phyloP scores from a whole-genome alignment of 1,284 basidiomycete species.

The Fomitopsis schrenkii region DNA sequence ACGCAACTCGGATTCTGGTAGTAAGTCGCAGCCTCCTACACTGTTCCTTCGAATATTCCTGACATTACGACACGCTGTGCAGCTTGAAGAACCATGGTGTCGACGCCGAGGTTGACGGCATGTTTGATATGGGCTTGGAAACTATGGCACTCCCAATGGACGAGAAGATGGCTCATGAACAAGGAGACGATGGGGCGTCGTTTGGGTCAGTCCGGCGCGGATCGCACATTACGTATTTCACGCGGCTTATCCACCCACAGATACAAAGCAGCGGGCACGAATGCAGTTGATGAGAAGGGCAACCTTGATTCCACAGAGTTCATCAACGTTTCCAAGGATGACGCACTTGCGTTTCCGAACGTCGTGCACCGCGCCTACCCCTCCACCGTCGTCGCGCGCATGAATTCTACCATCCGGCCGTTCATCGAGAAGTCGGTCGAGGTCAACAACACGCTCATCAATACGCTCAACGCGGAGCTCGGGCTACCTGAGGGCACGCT shows the following conservation, averaged over 20 bases:
- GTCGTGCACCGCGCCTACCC: slow-evolving; percentile 50
- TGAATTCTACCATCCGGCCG: slow-evolving; percentile 43
- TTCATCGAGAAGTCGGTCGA: slow-evolving; percentile 53
- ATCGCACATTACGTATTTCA: background rate
- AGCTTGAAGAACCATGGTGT: slow-evolving; percentile 59
- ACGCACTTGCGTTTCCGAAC: background rate
- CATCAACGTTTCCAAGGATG: slow-evolving; percentile 57
- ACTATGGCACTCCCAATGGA: slow-evolving; percentile 54
- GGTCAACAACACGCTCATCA: slow-evolving; percentile 47
- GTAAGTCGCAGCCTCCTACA: slow-evolving; percentile 15
- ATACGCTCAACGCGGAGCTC: slow-evolving; percentile 49
- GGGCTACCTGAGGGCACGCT: slow-evolving; percentile 35
- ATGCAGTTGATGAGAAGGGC: slow-evolving; percentile 55
- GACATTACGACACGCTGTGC: background rate
- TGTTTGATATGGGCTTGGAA: slow-evolving; percentile 55
- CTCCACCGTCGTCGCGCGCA: slow-evolving; percentile 39
- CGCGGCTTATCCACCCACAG: slow-evolving; percentile 25
- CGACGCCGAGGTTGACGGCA: slow-evolving; percentile 40
- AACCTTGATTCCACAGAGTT: slow-evolving; percentile 51
- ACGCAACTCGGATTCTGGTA: slow-evolving; percentile 33
- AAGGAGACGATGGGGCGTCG: slow-evolving; percentile 54
- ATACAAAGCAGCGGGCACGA: slow-evolving; percentile 58
- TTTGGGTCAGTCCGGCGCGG: slow-evolving; percentile 40
- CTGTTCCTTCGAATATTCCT: background rate
- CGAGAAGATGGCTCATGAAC: slow-evolving; percentile 59